Percentiles rank a stretch among this genome's conserved stretches.
Conservation (phyloP, 768 basidiomycete genomes). For the Tulasnella sp. region DNA sequence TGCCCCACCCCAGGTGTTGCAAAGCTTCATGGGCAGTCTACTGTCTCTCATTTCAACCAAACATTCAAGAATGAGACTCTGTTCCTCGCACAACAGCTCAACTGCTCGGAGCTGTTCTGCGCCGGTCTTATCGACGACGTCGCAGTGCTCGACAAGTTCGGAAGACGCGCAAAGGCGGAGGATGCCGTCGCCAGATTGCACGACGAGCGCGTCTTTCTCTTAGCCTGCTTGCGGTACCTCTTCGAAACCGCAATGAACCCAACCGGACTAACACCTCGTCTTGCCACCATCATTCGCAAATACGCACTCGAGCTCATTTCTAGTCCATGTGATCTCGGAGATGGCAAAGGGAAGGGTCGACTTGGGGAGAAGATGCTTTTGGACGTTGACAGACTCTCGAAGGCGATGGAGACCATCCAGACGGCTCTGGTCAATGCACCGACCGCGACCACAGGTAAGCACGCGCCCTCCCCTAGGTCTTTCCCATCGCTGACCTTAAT, state of each 20-base stretch:
- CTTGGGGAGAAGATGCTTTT: conserved; percentile 46
- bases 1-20: conserved; percentile 45
- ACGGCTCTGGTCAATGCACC: conserved; percentile 49
- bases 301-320: conserved; percentile 28
- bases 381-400: conserved; percentile 50
- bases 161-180: conserved; percentile 50
- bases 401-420: conserved; percentile 34
- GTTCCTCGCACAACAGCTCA: conserved; percentile 70
- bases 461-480: neutral
- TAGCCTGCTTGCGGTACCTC: conserved; percentile 58
- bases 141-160: conserved; percentile 41
- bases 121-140: conserved; percentile 36
- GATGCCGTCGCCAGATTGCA: conserved; percentile 57
- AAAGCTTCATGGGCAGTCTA: conserved; percentile 48
- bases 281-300: conserved; percentile 20
- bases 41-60: conserved; percentile 47
- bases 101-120: conserved; percentile 70
- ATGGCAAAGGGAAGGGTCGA: conserved; percentile 24
- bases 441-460: conserved; percentile 43
- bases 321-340: conserved; percentile 8
- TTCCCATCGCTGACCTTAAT: conserved; percentile 24
- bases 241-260: conserved; percentile 42
- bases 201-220: conserved; percentile 52
- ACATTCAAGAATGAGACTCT: conserved; percentile 69
- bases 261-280: neutral